These are phyloP conservation scores for Skeletonema grethae DNA, from an alignment of 108 stramenopile genomes.

Conservation along the genomic window DNA sequence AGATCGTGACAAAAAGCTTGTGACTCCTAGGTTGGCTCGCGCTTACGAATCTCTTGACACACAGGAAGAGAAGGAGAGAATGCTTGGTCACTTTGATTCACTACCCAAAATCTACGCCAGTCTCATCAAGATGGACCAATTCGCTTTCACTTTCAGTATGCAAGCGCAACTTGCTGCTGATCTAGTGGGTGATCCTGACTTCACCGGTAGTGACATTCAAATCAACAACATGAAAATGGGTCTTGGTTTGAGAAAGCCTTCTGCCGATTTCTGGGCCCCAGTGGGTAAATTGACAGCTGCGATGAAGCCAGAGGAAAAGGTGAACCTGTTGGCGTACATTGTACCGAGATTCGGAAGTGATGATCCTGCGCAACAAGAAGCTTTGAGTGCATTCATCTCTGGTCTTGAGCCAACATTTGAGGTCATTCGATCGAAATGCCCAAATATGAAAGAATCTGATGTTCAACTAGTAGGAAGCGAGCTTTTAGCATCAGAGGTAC, in stretches of 20 bases:
- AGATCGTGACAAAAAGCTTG: conserved; percentile 81
- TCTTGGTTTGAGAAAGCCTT: conserved; percentile 82
- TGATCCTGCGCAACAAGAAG: conserved; percentile 70
- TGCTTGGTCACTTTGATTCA: conserved; percentile 57
- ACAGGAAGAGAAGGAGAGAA: conserved; percentile 37
- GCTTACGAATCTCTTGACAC: conserved; percentile 49
- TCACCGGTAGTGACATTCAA: conserved; percentile 80
- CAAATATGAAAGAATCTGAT: conserved; percentile 64
- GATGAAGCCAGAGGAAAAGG: conserved; percentile 86
- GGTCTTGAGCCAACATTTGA: conserved; percentile 76
- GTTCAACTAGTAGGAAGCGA: conserved; percentile 82
- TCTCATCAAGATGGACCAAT: conserved; percentile 88
- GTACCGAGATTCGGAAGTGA: conserved; percentile 83
- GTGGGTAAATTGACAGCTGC: conserved; percentile 81
- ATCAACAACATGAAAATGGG: conserved; percentile 80
- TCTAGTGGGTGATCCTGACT: conserved; percentile 76
- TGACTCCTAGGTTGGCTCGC: conserved; percentile 74
- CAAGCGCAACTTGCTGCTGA: conserved; percentile 90
- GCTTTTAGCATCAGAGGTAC: conserved; percentile 73
- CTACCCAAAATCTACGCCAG: conserved; percentile 83
- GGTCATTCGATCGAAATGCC: conserved; percentile 69
- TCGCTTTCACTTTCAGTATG: conserved; percentile 86
- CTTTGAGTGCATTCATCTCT: conserved; percentile 67
- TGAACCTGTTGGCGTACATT: conserved; percentile 82
- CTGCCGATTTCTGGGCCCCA: conserved; percentile 83